Evolutionary conservation across 139 green algal species (phyloP).

Genomic region (Penium margaritaceum): DNA sequence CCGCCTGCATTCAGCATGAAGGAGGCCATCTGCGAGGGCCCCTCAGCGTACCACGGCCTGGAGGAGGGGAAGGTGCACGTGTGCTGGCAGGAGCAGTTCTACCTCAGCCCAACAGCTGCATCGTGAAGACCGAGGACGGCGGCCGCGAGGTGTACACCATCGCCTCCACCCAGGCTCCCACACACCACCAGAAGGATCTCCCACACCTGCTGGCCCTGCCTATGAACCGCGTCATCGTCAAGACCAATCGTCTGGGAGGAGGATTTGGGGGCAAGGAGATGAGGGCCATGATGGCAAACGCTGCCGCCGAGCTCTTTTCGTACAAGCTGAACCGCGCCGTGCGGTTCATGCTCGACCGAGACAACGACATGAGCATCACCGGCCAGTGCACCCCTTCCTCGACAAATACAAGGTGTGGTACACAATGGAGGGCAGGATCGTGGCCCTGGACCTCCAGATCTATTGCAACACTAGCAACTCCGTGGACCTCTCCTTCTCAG

Average conservation of each 20-base stretch:
- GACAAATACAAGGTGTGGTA: slow-evolving; percentile 34
- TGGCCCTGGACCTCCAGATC: slow-evolving; percentile 72
- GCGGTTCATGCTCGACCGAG: slow-evolving; percentile 71
- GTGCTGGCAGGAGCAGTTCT: slow-evolving; percentile 93
- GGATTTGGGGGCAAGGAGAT: slow-evolving; percentile 96
- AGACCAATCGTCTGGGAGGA: slow-evolving; percentile 84
- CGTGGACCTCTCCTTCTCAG: slow-evolving; percentile 67
- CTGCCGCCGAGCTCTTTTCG: slow-evolving; percentile 67
- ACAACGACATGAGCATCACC: slow-evolving; percentile 47
- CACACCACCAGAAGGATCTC: slow-evolving; percentile 74
- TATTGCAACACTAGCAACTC: slow-evolving; percentile 83
- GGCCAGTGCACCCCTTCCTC: slow-evolving; percentile 64
- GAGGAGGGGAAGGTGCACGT: slow-evolving; percentile 59
- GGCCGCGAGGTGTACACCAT: slow-evolving; percentile 66
- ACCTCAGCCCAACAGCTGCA: slow-evolving; percentile 77
- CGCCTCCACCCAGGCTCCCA: slow-evolving; percentile 71
- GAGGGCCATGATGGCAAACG: slow-evolving; percentile 66
- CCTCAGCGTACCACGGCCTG: slow-evolving; percentile 39
- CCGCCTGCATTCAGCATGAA: slow-evolving; percentile 76
- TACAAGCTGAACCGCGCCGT: slow-evolving; percentile 66
- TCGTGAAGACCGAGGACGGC: slow-evolving; percentile 74
- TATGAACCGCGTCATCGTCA: slow-evolving; percentile 67
- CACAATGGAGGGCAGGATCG: slow-evolving; percentile 43
- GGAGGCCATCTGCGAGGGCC: slow-evolving; percentile 64
- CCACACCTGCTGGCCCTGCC: slow-evolving; percentile 69